Base-by-base conservation (phyloP, 2,329 filamentous ascomycete genomes). In the Balansia obtecta region DNA sequence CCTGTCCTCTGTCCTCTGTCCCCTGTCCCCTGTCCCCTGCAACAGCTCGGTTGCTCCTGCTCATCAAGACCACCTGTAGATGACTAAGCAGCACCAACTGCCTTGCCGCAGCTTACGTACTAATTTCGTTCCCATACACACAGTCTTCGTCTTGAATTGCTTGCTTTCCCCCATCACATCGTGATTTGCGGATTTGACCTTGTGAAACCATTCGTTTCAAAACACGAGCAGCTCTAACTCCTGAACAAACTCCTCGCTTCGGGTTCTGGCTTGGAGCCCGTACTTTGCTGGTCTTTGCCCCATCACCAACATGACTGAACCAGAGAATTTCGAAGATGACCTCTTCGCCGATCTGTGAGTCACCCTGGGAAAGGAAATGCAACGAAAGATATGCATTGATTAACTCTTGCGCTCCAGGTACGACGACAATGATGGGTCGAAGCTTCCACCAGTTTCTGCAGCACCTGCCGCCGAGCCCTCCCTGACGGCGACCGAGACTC, bases 321-420 rank as follows among this genome's bases (percentile, higher is more conserved):
- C 78, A 49, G 86, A 90, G 63, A 86, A 87, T 58, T 83, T 88
- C 58, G 89, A 95, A 60, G 90, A 95, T 63, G 89, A 95, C 76
- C 86, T 95, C 69, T 95, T 95, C 69, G 89, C 89, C 61, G 90
- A 95, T 71, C 80, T 95, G 89, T 95, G 74, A 71, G 88, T 3
- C 3, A 27, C 22, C 22, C 6, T 6, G n/a, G 6, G 3, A 27
- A 27, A 27, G 22, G 22, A 3, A 27, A 27, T 27, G 3, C 6
- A 27, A 27, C 22, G 3, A 27, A 27, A 27, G 3, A 27, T 6
- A 27, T 27, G 6, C 22, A 27, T 27, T 27, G 27, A 43, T 55
- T 55, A 39, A 56, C 46, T 22, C n/a, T 6, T 46, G 30, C 11
- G 33, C 34, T 34, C 32, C 55, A 85, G 83, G 53, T 85, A 86